Evolutionary conservation across 306 rosid genomes (phyloP).

Genomic region (Begonia masoniana): DNA sequence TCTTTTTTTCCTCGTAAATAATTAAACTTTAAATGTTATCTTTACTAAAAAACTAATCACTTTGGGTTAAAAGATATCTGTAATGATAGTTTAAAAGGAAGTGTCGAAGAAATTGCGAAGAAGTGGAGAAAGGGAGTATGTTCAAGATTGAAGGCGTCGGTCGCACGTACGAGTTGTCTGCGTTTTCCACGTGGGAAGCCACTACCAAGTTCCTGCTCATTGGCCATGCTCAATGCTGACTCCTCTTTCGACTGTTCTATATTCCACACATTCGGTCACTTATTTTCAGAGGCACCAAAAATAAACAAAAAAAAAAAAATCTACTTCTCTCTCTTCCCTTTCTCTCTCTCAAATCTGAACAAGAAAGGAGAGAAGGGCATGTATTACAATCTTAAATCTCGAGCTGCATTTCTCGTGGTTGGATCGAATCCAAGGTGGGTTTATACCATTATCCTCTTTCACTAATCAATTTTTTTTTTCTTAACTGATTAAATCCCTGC

Average conservation of each 20-base stretch:
- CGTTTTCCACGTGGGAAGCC: neutral
- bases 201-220: neutral
- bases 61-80: too few species aligned
- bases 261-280: conserved; percentile 1
- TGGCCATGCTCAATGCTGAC: neutral
- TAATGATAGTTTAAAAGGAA: too few species aligned
- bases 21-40: too few species aligned
- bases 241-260: neutral
- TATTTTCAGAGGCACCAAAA: neutral
- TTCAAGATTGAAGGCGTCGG: neutral
- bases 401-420: neutral
- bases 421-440: conserved; percentile 6
- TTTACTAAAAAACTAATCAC: too few species aligned
- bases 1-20: too few species aligned
- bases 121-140: too few species aligned
- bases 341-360: neutral
- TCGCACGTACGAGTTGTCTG: neutral
- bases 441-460: neutral
- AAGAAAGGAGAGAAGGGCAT: neutral
- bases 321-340: neutral
- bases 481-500: neutral
- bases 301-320: neutral
- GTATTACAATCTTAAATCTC: neutral
- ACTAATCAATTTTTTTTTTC: neutral
- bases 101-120: too few species aligned